phyloP scores from a whole-genome alignment of 2,329 filamentous ascomycete species.

The Talaromyces sp. region DNA sequence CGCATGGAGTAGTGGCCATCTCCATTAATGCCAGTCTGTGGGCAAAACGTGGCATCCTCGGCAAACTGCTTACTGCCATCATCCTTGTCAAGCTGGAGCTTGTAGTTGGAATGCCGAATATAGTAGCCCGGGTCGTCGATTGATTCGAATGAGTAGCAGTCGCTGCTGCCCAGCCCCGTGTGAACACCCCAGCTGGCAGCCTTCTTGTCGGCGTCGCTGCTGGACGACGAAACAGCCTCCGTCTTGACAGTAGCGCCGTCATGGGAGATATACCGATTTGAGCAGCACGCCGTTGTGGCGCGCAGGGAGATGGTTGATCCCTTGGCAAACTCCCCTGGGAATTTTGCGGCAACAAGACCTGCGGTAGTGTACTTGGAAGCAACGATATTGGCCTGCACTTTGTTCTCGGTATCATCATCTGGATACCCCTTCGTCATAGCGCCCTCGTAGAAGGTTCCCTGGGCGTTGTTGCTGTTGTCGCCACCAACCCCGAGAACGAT shows the following conservation, averaged over 20 bases:
- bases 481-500: constrained; percentile 9
- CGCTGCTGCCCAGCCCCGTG: constrained; percentile 9
- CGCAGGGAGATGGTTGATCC: constrained; percentile 3
- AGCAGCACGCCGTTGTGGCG: constrained; percentile 3
- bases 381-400: constrained; percentile 8
- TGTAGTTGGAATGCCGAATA: constrained; percentile 7
- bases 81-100: constrained; percentile 1
- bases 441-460: constrained; percentile 10
- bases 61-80: constrained; percentile 7
- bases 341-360: not conserved
- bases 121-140: constrained; percentile 7
- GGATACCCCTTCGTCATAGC: constrained; percentile 9
- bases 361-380: constrained; percentile 4
- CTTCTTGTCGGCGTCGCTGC: not conserved
- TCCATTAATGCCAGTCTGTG: constrained; percentile 5
- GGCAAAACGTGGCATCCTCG: constrained; percentile 11
- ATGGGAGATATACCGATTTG: constrained; percentile 4
- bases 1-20: constrained; percentile 5
- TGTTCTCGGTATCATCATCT: constrained; percentile 5
- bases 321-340: not conserved
- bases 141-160: constrained; percentile 11
- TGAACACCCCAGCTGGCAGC: constrained; percentile 7
- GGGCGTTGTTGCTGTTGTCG: constrained; percentile 7
- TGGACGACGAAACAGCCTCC: constrained; percentile 4
- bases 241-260: constrained; percentile 5